These are phyloP conservation scores for Pseudonectria foliicola DNA, from an alignment of 2,329 filamentous ascomycete genomes.

Conservation along the genomic window DNA sequence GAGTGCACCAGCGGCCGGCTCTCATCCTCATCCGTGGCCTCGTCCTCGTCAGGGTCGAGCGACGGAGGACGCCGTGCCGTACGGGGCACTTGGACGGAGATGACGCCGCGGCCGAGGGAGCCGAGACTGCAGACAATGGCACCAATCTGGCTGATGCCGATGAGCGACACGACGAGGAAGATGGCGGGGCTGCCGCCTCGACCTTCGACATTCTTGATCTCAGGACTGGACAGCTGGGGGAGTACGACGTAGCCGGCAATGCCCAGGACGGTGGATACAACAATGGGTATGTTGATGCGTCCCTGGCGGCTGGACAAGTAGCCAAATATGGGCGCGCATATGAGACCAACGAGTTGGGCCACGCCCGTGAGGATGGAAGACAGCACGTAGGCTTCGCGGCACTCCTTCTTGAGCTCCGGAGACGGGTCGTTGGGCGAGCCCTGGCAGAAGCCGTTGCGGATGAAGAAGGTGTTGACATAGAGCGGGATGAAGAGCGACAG, in stretches of 20 bases:
- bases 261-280: slow-evolving; percentile 65
- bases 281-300: slow-evolving; percentile 64
- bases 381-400: slow-evolving; percentile 78
- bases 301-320: slow-evolving; percentile 66
- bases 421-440: slow-evolving; percentile 56
- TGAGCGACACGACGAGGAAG: slow-evolving; percentile 68
- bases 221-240: slow-evolving; percentile 68
- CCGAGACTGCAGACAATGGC: slow-evolving; percentile 95
- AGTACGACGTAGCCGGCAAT: slow-evolving; percentile 73
- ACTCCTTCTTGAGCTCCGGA: slow-evolving; percentile 75
- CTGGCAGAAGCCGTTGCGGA: slow-evolving; percentile 70
- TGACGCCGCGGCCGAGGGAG: slow-evolving; percentile 72
- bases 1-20: slow-evolving; percentile 32
- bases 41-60: slow-evolving; percentile 30
- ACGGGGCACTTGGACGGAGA: slow-evolving; percentile 41
- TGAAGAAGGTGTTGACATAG: slow-evolving; percentile 87
- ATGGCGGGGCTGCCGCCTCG: slow-evolving; percentile 61
- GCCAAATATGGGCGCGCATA: slow-evolving; percentile 82
- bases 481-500: slow-evolving; percentile 94
- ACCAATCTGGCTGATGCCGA: slow-evolving; percentile 91
- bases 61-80: slow-evolving; percentile 18
- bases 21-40: slow-evolving; percentile 30
- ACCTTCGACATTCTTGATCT: slow-evolving; percentile 57
- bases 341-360: slow-evolving; percentile 76
- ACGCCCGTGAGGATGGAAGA: slow-evolving; percentile 82